These are phyloP conservation scores for Plasmodium vivax DNA, from an alignment of 169 alveolate species.

Conservation along the genomic window DNA sequence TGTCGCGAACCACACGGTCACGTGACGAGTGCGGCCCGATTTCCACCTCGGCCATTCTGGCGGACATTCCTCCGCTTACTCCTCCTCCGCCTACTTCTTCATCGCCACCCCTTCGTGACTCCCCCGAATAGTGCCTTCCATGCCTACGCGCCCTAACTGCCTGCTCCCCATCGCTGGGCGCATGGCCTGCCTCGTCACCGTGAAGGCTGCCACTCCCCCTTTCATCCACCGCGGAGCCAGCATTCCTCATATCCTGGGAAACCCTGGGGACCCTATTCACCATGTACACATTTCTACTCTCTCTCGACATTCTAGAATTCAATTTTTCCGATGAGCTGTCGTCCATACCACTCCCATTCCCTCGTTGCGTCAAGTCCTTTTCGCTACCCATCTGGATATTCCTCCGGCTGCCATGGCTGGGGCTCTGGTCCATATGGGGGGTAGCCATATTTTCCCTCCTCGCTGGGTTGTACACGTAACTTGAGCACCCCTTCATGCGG, in stretches of 20 bases:
- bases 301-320: not conserved
- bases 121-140: not conserved
- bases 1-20: not conserved
- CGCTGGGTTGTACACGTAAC: constrained; percentile 6
- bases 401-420: not conserved
- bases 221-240: not conserved
- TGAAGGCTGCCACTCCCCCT: not conserved
- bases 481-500: not conserved
- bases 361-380: not conserved
- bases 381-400: not conserved
- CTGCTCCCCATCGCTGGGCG: not conserved
- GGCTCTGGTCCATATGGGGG: not conserved
- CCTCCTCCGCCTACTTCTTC: not conserved
- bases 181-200: not conserved
- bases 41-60: not conserved
- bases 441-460: not conserved
- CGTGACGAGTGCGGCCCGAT: not conserved
- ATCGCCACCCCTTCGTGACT: not conserved
- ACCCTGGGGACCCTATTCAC: constrained; percentile 11
- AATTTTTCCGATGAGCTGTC: not conserved
- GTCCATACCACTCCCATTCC: not conserved
- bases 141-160: not conserved
- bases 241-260: not conserved
- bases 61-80: not conserved
- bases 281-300: constrained; percentile 18